Evolutionary conservation across 2,329 filamentous ascomycete genomes (phyloP), one percentile per base, ranked within the genome.

Genomic region (Exophiala bonariae): DNA sequence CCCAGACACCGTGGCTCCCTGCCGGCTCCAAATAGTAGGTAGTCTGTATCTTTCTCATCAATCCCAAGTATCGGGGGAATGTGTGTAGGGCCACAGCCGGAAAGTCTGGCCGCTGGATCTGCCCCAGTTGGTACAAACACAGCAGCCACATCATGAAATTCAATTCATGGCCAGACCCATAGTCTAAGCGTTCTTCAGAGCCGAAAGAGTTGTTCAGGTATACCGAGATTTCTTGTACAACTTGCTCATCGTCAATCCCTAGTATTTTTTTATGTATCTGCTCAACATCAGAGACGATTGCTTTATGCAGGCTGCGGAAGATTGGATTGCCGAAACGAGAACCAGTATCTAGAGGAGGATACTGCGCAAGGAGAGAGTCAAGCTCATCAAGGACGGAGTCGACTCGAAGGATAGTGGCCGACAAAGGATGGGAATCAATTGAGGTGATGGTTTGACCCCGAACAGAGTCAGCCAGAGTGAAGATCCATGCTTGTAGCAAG

Each of bases 21-120:
- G 93, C 93, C 2, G 93, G 93, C 63, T 99, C 93, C 41, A 99
- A 83, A 63, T 99, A 99, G 71, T 99, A 99, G 3, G 89, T 89
- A 54, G 83, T 84, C 67, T 99, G 93, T 13, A 97, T 79, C 18
- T 80, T 76, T 44, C 91, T 89, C 90, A 97, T 96, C 46, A 97
- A 76, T 40, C 75, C 71, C 36, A 99, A 81, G 65, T 99, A 99
- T 42, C 83, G 82, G 23, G 81, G 76, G 65, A 97, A 96, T 45
- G 96, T 81, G 47, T 80, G 75, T 37, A 97, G 80, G 2, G 89
- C 82, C 18, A 97, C 66, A 3, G 84, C 72, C 23, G 81, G 80
- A 68, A 96, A 95, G 58, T 91, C 86, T 9, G 75, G 59, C 4
- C 68, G 65, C 1, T 78, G 71, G 28, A 97, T 65, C 16, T 89